Conservation (phyloP, 805 yeast genomes). For the Metschnikowia anglica region DNA sequence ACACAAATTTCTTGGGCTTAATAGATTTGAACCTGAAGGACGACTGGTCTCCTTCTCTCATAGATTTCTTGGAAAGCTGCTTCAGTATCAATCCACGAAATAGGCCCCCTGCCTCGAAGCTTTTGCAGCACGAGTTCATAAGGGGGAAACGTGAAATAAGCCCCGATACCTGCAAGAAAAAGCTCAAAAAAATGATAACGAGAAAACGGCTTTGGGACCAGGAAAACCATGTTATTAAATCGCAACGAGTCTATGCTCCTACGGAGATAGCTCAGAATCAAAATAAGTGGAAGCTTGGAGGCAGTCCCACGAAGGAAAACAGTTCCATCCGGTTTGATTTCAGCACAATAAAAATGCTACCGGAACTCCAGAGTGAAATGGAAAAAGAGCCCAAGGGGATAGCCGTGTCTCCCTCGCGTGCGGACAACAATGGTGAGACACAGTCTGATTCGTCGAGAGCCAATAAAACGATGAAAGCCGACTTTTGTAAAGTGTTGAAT, state of each 20-base stretch:
- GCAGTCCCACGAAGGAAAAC: conserved; percentile 9
- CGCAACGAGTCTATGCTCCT: conserved; percentile 36
- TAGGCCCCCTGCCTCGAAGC: conserved; percentile 32
- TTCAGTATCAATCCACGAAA: conserved; percentile 34
- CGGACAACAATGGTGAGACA: neutral
- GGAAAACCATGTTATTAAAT: conserved; percentile 33
- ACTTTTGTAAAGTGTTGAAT: conserved; percentile 21
- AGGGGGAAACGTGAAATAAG: conserved; percentile 16
- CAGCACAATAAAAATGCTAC: conserved; percentile 27
- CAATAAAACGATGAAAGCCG: conserved; percentile 18
- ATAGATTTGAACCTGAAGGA: conserved; percentile 21
- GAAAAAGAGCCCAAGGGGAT: neutral
- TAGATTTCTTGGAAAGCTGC: conserved; percentile 35
- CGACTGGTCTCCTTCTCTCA: conserved; percentile 26
- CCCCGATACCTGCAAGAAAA: conserved; percentile 13
- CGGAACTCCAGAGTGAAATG: conserved; percentile 3
- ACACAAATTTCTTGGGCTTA: conserved; percentile 33
- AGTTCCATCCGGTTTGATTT: conserved; percentile 36
- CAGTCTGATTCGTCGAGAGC: conserved; percentile 2
- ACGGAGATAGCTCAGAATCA: conserved; percentile 38
- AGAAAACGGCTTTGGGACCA: conserved; percentile 41
- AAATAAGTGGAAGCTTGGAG: conserved; percentile 27
- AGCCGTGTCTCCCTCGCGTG: conserved; percentile 4
- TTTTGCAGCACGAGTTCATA: conserved; percentile 37
- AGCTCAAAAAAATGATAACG: conserved; percentile 34